Conservation (phyloP, 352 stramenopile genomes). For the Phytophthora hibernalis region DNA sequence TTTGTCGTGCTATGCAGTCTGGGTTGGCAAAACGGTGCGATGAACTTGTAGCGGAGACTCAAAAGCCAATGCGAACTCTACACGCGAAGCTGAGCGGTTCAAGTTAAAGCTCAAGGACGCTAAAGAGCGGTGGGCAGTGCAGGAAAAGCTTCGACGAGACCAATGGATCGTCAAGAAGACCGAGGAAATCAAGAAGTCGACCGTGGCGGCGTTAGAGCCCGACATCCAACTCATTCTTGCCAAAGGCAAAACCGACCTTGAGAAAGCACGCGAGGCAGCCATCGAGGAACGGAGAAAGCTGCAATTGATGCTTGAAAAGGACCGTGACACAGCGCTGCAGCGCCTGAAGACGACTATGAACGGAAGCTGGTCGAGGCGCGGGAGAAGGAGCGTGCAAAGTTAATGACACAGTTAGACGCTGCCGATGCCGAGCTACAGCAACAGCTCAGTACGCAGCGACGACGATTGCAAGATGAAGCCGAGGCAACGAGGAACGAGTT, state of each 20-base stretch:
- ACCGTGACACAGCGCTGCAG: slow-evolving; percentile 57
- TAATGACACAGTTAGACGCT: slow-evolving; percentile 74
- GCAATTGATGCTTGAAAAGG: slow-evolving; percentile 63
- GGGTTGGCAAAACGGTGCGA: slow-evolving; percentile 76
- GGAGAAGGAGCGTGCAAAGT: slow-evolving; percentile 79
- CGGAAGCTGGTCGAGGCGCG: slow-evolving; percentile 71
- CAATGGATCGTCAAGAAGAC: slow-evolving; percentile 88
- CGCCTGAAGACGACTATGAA: slow-evolving; percentile 73
- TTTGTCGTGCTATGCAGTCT: slow-evolving; percentile 38
- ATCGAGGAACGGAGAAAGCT: slow-evolving; percentile 66
- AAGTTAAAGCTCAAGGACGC: slow-evolving; percentile 83
- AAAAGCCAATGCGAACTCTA: slow-evolving; percentile 53
- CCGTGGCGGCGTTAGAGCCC: slow-evolving; percentile 75
- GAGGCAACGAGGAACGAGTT: slow-evolving; percentile 70
- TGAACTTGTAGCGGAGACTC: slow-evolving; percentile 72
- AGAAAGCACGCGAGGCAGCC: slow-evolving; percentile 64
- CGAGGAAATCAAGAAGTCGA: slow-evolving; percentile 88
- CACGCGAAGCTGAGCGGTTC: slow-evolving; percentile 64
- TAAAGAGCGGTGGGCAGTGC: slow-evolving; percentile 71
- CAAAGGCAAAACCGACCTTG: slow-evolving; percentile 75
- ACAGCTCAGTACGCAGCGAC: slow-evolving; percentile 72
- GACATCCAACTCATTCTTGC: slow-evolving; percentile 85
- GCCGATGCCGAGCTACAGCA: slow-evolving; percentile 83
- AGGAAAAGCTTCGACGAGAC: slow-evolving; percentile 76
- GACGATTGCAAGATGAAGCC: slow-evolving; percentile 75